Evolutionary conservation across 441 rosid genomes (phyloP).

Genomic region (Pelargonium cotyledonis): DNA sequence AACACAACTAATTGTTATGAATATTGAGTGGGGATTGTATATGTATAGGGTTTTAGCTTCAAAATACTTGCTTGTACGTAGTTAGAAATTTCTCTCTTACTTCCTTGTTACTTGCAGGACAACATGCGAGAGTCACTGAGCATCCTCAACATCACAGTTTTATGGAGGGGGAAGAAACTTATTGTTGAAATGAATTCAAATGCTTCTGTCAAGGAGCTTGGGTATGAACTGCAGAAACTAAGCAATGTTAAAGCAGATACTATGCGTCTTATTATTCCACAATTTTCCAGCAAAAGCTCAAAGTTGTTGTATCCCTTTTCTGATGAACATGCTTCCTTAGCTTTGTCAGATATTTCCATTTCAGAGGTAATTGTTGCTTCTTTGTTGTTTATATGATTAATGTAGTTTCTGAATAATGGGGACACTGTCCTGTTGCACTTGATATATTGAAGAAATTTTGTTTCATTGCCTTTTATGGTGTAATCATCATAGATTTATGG

Average conservation of each 20-base stretch:
- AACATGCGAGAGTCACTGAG: conserved; percentile 38
- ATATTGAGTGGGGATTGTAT: neutral
- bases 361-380: conserved; percentile 38
- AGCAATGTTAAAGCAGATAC: conserved; percentile 70
- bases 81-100: conserved; percentile 5
- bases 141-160: conserved; percentile 34
- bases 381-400: neutral
- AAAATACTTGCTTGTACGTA: neutral
- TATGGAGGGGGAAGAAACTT: conserved; percentile 78
- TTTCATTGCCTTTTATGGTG: no score
- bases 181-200: conserved; percentile 39
- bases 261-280: conserved; percentile 65
- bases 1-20: neutral
- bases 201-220: conserved; percentile 61
- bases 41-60: neutral
- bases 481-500: neutral
- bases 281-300: conserved; percentile 49
- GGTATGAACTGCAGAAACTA: conserved; percentile 60
- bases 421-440: neutral
- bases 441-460: neutral
- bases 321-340: conserved; percentile 46
- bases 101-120: conserved; percentile 19
- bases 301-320: conserved; percentile 66
- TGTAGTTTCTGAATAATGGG: neutral
- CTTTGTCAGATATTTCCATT: conserved; percentile 49